Evolutionary conservation across 805 yeast species (phyloP).

Genomic region (Cyberlindnera suaveolens): DNA sequence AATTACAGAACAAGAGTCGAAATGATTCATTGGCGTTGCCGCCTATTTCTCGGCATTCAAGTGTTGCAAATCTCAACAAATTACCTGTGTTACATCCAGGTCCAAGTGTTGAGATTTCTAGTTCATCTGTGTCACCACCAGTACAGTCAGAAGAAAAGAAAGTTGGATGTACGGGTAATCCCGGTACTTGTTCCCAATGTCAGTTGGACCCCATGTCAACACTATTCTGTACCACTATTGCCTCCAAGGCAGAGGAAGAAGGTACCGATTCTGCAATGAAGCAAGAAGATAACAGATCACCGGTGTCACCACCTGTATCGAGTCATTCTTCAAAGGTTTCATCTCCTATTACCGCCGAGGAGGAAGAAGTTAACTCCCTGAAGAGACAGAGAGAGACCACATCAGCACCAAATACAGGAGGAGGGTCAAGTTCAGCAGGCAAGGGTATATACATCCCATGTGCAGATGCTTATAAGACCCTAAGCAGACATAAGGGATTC

Average conservation of each 20-base stretch:
- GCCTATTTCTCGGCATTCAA: constrained; percentile 30
- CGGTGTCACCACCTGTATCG: constrained; percentile 24
- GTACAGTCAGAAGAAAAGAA: constrained; percentile 3
- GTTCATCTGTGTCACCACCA: constrained; percentile 11
- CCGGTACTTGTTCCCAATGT: constrained; percentile 82
- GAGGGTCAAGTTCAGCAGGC: constrained; percentile 8
- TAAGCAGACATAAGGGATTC: constrained; percentile 76
- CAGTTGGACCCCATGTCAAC: constrained; percentile 85
- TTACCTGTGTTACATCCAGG: constrained; percentile 62
- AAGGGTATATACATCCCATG: constrained; percentile 69
- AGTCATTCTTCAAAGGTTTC: constrained; percentile 23
- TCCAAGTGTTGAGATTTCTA: constrained; percentile 45
- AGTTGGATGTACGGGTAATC: constrained; percentile 73
- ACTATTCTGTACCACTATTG: constrained; percentile 80
- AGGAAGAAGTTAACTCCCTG: constrained; percentile 22
- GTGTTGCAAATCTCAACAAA: constrained; percentile 29
- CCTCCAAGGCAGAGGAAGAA: constrained; percentile 35
- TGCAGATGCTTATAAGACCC: constrained; percentile 83
- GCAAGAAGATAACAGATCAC: constrained; percentile 16
- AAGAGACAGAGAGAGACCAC: constrained; percentile 7
- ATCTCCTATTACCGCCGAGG: constrained; percentile 18
- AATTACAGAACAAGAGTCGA: constrained; percentile 14
- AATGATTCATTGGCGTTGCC: constrained; percentile 25
- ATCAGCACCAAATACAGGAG: constrained; percentile 3
- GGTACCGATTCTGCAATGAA: constrained; percentile 1